Percentiles rank a stretch among this genome's conserved stretches.
These are phyloP conservation scores for Cordyceps tenuipes DNA, from an alignment of 2,329 filamentous ascomycete genomes.

Conservation along the genomic window DNA sequence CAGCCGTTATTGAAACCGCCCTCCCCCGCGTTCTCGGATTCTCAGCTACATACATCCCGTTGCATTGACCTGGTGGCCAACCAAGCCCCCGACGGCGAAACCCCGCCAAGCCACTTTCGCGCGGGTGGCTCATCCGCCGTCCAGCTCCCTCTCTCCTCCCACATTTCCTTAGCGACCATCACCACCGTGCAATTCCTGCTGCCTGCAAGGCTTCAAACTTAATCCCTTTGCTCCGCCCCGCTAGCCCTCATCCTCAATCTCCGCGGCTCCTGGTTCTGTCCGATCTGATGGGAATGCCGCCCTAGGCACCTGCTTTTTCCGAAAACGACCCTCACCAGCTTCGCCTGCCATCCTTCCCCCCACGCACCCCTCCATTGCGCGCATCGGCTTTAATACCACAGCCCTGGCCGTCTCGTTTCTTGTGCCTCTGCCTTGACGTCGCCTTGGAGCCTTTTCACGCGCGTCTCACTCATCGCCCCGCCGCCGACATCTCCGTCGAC, in stretches of 20 bases:
- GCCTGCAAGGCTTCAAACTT: conserved; percentile 11
- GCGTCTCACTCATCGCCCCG: neutral
- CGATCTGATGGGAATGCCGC: conserved; percentile 9
- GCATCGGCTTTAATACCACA: conserved; percentile 1
- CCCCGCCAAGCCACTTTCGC: conserved; percentile 5
- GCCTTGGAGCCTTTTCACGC: neutral
- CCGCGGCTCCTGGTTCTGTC: neutral
- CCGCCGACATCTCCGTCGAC: neutral
- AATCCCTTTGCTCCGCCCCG: neutral
- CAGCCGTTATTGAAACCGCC: neutral
- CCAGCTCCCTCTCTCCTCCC: neutral
- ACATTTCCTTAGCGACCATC: neutral
- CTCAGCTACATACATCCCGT: neutral
- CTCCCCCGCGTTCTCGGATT: neutral
- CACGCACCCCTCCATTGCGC: conserved; percentile 5
- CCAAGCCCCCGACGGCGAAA: conserved; percentile 1
- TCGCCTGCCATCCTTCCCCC: neutral
- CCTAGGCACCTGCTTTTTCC: conserved; percentile 1
- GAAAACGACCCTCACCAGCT: neutral
- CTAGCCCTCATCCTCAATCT: conserved; percentile 3
- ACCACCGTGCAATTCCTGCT: neutral
- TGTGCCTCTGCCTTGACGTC: neutral
- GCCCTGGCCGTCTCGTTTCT: neutral
- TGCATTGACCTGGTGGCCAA: too few species aligned
- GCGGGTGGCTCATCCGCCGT: neutral